Evolutionary conservation across 1,139 yeast species (phyloP), one percentile per base, ranked within the genome.

Genomic region (Arxiozyma heterogenica): DNA sequence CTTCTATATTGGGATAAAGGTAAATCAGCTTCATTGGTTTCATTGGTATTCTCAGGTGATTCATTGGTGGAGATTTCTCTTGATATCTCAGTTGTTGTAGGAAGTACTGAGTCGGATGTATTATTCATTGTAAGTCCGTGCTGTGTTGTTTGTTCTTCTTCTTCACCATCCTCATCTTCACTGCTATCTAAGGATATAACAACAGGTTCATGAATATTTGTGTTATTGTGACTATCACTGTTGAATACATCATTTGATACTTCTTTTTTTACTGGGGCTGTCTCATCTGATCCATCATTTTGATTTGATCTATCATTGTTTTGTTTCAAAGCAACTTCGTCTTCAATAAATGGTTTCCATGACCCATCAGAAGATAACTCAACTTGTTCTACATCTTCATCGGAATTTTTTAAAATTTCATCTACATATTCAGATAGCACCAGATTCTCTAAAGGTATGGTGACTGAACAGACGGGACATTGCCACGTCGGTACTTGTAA

Each of bases 401-500:
- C 59, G 0, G 80, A 77, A 8, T 63, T 60, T 1, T 70, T 61
- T 17, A 83, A 58, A 38, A 83, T 75, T 12, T 79, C 81, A 47
- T 64, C 56, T 44, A 82, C 75, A 62, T 79, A 83, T 56, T 82
- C 86, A 53, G 82, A 81, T 75, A 84, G 57, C 79, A 85, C 55
- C 80, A 81, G 64, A 58, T 80, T 80, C 15, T 74, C 70, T 0
- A 80, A 64, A 4, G 53, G 51, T n/a, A 56, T 9, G 68, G 64
- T 4, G 79, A 61, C 9, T 49, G 73, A 73, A 63, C 91, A 84
- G 22, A 81, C 71, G 0, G 89, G 89, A 63, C 91, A 84, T 44
- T 66, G 66, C 87, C 87, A 83, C 0, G 79, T 73, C 0, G 88
- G 81, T 0, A 78, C 72, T 59, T 79, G 82, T 47, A 73, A 71